Evolutionary conservation across 108 stramenopile species (phyloP).

Genomic region (Aurantiochytrium sp.): DNA sequence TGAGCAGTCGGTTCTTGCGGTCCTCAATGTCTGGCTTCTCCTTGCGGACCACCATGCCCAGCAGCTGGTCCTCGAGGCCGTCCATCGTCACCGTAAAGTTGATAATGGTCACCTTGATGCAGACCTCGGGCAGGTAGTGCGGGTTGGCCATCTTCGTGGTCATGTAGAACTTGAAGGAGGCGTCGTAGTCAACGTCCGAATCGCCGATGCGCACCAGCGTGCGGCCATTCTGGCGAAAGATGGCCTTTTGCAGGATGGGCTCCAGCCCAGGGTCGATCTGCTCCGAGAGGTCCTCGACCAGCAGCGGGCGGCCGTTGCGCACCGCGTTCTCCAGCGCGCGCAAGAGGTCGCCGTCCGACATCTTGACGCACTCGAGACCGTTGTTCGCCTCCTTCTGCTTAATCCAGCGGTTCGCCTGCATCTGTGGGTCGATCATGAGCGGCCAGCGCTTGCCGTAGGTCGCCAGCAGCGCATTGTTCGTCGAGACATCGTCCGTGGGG

Average conservation of each 20-base stretch:
- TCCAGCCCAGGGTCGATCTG: slow-evolving; percentile 46
- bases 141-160: slow-evolving; percentile 49
- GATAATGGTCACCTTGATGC: slow-evolving; percentile 35
- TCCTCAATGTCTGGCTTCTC: slow-evolving; percentile 55
- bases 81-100: slow-evolving; percentile 38
- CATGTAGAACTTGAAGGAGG: slow-evolving; percentile 49
- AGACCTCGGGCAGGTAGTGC: slow-evolving; percentile 44
- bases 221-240: slow-evolving; percentile 32
- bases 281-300: slow-evolving; percentile 45
- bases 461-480: not conserved
- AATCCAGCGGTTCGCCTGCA: slow-evolving; percentile 49
- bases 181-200: slow-evolving; percentile 38
- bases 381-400: slow-evolving; percentile 11
- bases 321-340: slow-evolving; percentile 32
- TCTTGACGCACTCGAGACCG: not conserved
- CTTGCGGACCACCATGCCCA: slow-evolving; percentile 35
- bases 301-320: slow-evolving; percentile 38
- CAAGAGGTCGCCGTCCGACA: slow-evolving; percentile 28
- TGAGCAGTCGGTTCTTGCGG: slow-evolving; percentile 36
- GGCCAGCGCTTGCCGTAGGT: slow-evolving; percentile 41
- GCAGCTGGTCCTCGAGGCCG: slow-evolving; percentile 45
- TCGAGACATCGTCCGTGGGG: slow-evolving; percentile 39
- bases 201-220: slow-evolving; percentile 45
- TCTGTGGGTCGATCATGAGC: slow-evolving; percentile 49
- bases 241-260: slow-evolving; percentile 36